These are phyloP conservation scores for Aplosporella prunicola DNA, from an alignment of 2,329 filamentous ascomycete genomes.

Conservation along the genomic window DNA sequence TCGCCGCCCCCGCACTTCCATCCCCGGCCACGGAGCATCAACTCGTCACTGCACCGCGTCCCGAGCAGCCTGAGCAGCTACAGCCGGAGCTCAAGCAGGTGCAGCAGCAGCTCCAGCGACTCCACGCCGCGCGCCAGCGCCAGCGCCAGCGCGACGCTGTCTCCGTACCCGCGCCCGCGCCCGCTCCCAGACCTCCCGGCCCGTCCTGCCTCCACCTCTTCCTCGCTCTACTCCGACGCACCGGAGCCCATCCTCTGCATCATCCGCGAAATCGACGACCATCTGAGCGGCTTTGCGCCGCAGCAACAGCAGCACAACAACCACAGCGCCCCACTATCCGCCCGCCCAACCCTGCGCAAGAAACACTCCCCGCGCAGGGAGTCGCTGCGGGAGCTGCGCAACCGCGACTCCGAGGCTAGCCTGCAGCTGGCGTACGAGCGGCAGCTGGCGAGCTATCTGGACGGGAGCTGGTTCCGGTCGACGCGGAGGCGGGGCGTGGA, in stretches of 20 bases:
- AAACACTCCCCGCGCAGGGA: conserved; percentile 19
- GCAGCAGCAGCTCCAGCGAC: too few species aligned
- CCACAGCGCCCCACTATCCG: neutral
- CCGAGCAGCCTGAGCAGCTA: too few species aligned
- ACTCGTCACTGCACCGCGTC: too few species aligned
- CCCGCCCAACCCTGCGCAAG: conserved; percentile 15
- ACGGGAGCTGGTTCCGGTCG: conserved; percentile 17
- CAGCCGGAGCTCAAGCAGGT: too few species aligned
- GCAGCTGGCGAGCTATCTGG: conserved; percentile 22
- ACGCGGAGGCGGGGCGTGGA: neutral
- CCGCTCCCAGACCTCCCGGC: too few species aligned
- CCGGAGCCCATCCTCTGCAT: conserved; percentile 17
- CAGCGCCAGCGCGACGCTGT: too few species aligned
- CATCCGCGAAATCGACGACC: conserved; percentile 16
- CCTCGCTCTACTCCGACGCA: too few species aligned
- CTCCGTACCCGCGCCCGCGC: too few species aligned
- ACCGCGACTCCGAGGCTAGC: conserved; percentile 26
- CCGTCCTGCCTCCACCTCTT: too few species aligned
- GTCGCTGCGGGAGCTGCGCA: conserved; percentile 23
- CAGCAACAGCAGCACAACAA: conserved; percentile 11
- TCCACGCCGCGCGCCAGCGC: too few species aligned
- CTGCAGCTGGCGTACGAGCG: conserved; percentile 23
- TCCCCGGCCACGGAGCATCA: too few species aligned
- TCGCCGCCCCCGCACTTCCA: neutral
- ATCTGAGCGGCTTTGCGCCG: conserved; percentile 10